Evolutionary conservation across 1,284 basidiomycete genomes (phyloP).

Genomic region (Malassezia arunalokei): DNA sequence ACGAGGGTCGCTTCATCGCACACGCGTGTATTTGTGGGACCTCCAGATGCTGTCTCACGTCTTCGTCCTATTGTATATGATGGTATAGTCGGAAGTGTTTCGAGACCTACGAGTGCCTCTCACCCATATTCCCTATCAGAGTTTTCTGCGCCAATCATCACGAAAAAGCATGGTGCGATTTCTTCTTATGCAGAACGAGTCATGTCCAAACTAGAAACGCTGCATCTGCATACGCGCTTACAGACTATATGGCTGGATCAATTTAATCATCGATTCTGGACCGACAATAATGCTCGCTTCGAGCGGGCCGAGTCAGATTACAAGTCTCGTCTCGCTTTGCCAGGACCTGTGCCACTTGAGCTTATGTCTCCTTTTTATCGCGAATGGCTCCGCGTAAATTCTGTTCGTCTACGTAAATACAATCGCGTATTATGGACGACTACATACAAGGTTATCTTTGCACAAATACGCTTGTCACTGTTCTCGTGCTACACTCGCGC

Average conservation of each 20-base stretch:
- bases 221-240: slow-evolving; percentile 28
- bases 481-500: neutral
- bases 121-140: slow-evolving; percentile 41
- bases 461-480: neutral
- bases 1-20: neutral
- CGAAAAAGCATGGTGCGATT: slow-evolving; percentile 2
- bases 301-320: slow-evolving; percentile 26
- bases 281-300: slow-evolving; percentile 41
- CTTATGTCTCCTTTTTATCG: slow-evolving; percentile 32
- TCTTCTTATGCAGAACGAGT: slow-evolving; percentile 23
- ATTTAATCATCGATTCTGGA: slow-evolving; percentile 44
- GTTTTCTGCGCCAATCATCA: slow-evolving; percentile 15
- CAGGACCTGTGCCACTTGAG: slow-evolving; percentile 11
- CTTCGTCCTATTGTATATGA: slow-evolving; percentile 36
- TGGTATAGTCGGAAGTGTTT: neutral
- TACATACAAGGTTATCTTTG: slow-evolving; percentile 2
- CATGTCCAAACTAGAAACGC: slow-evolving; percentile 25
- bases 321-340: neutral
- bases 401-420: slow-evolving; percentile 28
- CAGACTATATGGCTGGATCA: slow-evolving; percentile 30
- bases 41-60: slow-evolving; percentile 35
- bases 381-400: slow-evolving; percentile 37
- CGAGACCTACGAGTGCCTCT: neutral
- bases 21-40: slow-evolving; percentile 22
- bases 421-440: slow-evolving; percentile 30